phyloP scores from a whole-genome alignment of 179 eudicot species.

The Silene coronaria region DNA sequence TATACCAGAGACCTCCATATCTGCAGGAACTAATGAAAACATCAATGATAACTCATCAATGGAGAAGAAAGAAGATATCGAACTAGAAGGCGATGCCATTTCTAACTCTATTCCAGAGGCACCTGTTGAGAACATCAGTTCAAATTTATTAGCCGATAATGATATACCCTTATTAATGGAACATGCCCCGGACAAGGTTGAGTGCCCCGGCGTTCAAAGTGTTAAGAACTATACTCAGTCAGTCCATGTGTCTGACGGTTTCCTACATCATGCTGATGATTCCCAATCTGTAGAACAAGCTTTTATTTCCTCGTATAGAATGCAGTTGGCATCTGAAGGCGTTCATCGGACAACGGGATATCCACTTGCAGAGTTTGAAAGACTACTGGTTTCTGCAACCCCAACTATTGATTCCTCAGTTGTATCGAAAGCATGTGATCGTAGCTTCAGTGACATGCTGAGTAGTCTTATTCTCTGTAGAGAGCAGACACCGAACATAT shows the following conservation, averaged over 20 bases:
- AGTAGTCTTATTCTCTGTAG: slow-evolving; percentile 14
- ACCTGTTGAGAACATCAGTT: not conserved
- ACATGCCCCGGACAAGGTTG: slow-evolving; percentile 4
- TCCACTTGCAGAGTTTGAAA: slow-evolving; percentile 50
- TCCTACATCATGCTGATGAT: slow-evolving; percentile 2
- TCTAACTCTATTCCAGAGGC: slow-evolving; percentile 5
- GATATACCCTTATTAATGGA: not conserved
- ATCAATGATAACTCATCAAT: not conserved
- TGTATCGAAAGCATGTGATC: slow-evolving; percentile 10
- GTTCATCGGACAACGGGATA: slow-evolving; percentile 34
- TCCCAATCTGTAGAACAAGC: slow-evolving; percentile 17
- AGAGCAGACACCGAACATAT: slow-evolving; percentile 32
- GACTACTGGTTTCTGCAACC: slow-evolving; percentile 36
- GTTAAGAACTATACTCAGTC: not conserved
- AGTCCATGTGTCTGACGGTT: slow-evolving; percentile 5
- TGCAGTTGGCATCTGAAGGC: slow-evolving; percentile 38
- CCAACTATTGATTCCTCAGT: slow-evolving; percentile 30
- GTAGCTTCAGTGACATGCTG: slow-evolving; percentile 18
- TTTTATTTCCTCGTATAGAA: slow-evolving; percentile 17
- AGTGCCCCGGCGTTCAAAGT: slow-evolving; percentile 4
- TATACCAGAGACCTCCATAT: not conserved
- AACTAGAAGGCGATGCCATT: slow-evolving; percentile 4
- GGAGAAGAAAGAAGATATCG: slow-evolving; percentile 8
- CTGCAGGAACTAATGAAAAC: not conserved
- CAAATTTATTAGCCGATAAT: not conserved